These are phyloP conservation scores for Primulina huaijiensis DNA, from an alignment of 257 asterid species.

Conservation along the genomic window DNA sequence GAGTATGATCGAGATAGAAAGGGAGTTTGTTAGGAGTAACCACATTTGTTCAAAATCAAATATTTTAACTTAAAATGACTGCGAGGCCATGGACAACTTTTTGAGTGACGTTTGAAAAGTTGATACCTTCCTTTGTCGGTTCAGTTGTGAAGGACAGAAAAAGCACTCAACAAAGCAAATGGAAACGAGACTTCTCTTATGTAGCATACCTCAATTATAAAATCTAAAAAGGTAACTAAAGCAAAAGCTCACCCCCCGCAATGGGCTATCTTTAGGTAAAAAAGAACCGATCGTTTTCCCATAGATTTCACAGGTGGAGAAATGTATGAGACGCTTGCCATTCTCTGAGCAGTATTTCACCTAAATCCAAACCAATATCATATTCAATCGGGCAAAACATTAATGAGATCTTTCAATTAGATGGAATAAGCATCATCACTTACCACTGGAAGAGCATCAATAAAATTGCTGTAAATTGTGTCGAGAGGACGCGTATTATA, in stretches of 20 bases:
- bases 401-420: no score
- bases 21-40: background rate
- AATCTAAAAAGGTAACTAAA: no score
- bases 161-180: constrained; percentile 1
- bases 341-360: constrained; percentile 47
- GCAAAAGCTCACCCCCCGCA: background rate
- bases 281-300: constrained; percentile 52
- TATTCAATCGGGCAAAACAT: no score
- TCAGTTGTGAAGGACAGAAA: no score
- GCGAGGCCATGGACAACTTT: no score
- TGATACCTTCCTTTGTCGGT: no score
- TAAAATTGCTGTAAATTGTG: constrained; percentile 95
- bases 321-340: constrained; percentile 51
- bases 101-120: no score
- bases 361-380: background rate
- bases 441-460: constrained; percentile 49
- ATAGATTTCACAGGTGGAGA: constrained; percentile 53
- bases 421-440: no score
- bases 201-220: no score
- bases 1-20: background rate
- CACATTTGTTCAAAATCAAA: background rate
- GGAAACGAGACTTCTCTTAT: constrained; percentile 19
- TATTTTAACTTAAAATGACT: no score
- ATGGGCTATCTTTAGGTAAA: constrained; percentile 47
- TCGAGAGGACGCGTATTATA: constrained; percentile 95